Evolutionary conservation across 2,329 filamentous ascomycete genomes (phyloP).

Genomic region (Delphinella strobiligena): DNA sequence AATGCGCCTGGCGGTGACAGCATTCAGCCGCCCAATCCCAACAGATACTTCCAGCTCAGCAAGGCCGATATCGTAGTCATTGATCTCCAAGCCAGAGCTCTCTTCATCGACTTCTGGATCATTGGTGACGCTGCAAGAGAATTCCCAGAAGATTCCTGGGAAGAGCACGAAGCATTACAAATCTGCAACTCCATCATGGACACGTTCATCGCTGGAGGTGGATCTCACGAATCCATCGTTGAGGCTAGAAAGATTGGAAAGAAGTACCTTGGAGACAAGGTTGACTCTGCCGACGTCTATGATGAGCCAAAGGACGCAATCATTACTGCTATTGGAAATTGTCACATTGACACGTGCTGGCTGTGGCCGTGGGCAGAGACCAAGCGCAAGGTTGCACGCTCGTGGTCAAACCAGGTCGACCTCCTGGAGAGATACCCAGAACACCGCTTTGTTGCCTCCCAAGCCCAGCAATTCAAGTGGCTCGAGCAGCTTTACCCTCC

Average conservation of each 20-base stretch:
- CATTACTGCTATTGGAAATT: constrained; percentile 85
- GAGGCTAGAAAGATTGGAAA: constrained; percentile 72
- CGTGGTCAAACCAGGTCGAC: constrained; percentile 94
- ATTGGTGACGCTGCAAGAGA: constrained; percentile 84
- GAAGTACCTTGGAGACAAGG: constrained; percentile 67
- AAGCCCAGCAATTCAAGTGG: constrained; percentile 98
- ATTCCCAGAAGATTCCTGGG: constrained; percentile 77
- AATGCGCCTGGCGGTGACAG: constrained; percentile 73
- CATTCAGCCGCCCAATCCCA: constrained; percentile 80
- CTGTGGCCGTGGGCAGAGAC: constrained; percentile 98
- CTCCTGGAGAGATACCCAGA: constrained; percentile 92
- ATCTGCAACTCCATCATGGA: constrained; percentile 84
- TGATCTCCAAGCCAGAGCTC: constrained; percentile 69
- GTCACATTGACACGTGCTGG: constrained; percentile 98
- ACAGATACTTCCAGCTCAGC: constrained; percentile 64
- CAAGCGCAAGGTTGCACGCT: constrained; percentile 87
- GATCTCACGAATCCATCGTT: constrained; percentile 59
- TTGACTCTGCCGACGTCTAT: constrained; percentile 79
- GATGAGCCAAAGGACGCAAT: constrained; percentile 60
- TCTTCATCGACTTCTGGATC: constrained; percentile 93
- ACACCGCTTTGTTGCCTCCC: constrained; percentile 81
- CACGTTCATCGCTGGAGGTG: constrained; percentile 67
- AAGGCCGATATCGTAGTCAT: constrained; percentile 81
- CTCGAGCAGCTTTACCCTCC: constrained; percentile 79
- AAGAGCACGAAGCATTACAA: constrained; percentile 75